Percentiles rank a stretch among this genome's conserved stretches.
phyloP scores from a whole-genome alignment of 345 rosid genomes.

The Ailanthus altissimus region DNA sequence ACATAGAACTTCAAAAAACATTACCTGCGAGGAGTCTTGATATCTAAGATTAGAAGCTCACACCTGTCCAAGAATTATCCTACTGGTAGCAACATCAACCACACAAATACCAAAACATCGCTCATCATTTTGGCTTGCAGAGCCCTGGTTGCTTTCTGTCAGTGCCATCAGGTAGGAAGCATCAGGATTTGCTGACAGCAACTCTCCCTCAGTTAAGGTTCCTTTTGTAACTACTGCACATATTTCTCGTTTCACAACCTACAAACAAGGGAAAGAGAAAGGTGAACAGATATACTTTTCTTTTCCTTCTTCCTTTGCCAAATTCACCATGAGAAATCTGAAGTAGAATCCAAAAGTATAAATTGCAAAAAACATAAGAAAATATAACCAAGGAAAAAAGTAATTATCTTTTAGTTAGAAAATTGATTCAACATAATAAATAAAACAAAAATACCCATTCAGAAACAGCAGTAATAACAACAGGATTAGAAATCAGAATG shows the following conservation, averaged over 20 bases:
- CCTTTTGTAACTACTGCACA: constrained; percentile 94
- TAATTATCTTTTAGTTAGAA: not conserved
- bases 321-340: not conserved
- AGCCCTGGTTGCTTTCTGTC: constrained; percentile 55
- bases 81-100: constrained; percentile 89
- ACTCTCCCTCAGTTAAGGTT: constrained; percentile 88
- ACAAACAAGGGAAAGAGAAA: constrained; percentile 30
- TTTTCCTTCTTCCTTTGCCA: constrained; percentile 4
- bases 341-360: constrained; percentile 2
- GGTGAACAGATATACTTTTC: too few relatives aligned
- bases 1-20: not conserved
- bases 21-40: constrained; percentile 12
- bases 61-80: constrained; percentile 88
- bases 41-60: constrained; percentile 16
- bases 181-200: constrained; percentile 82
- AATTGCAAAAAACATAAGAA: too few relatives aligned
- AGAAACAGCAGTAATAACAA: constrained; percentile 1
- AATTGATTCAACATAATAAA: not conserved
- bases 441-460: constrained; percentile 3
- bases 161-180: constrained; percentile 87
- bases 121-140: constrained; percentile 37
- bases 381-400: too few relatives aligned
- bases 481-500: not conserved
- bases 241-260: constrained; percentile 98
- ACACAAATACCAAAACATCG: constrained; percentile 74